phyloP scores from a whole-genome alignment of 2,329 filamentous ascomycete species.

The Alternaria angustiovoidea region DNA sequence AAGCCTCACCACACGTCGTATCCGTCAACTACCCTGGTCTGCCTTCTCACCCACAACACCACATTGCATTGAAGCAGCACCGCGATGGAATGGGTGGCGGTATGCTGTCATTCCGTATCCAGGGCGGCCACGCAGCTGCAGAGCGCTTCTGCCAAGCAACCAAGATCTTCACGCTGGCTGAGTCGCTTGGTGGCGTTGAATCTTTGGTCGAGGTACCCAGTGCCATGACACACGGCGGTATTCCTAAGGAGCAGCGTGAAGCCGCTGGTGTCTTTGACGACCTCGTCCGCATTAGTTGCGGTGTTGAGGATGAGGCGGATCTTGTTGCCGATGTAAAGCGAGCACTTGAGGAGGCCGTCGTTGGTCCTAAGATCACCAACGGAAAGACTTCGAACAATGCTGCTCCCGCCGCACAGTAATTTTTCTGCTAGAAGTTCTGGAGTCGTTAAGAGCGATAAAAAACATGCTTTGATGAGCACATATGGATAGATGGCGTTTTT shows the following conservation, averaged over 20 bases:
- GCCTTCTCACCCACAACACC: conserved; percentile 83
- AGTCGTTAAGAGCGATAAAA: background rate
- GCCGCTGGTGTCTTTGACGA: conserved; percentile 94
- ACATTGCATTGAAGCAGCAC: conserved; percentile 89
- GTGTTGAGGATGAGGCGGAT: conserved; percentile 89
- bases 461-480: background rate
- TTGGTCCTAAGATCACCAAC: conserved; percentile 54
- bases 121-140: conserved; percentile 83
- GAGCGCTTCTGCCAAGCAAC: conserved; percentile 92
- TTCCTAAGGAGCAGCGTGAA: conserved; percentile 88
- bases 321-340: conserved; percentile 81
- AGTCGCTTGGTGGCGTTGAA: conserved; percentile 92
- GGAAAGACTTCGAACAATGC: conserved; percentile 10
- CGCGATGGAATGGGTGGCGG: conserved; percentile 93
- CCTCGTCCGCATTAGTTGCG: conserved; percentile 90
- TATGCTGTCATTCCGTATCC: conserved; percentile 96
- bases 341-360: conserved; percentile 80
- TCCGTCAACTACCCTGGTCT: conserved; percentile 96
- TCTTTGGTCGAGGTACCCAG: conserved; percentile 89
- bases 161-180: conserved; percentile 89
- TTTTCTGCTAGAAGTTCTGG: background rate
- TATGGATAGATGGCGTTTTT: conserved; percentile 3
- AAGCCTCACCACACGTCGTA: conserved; percentile 81
- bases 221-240: conserved; percentile 97
- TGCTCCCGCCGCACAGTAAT: background rate